Evolutionary conservation across 2,329 filamentous ascomycete genomes (phyloP).

Genomic region (Ascosphaera aggregata): DNA sequence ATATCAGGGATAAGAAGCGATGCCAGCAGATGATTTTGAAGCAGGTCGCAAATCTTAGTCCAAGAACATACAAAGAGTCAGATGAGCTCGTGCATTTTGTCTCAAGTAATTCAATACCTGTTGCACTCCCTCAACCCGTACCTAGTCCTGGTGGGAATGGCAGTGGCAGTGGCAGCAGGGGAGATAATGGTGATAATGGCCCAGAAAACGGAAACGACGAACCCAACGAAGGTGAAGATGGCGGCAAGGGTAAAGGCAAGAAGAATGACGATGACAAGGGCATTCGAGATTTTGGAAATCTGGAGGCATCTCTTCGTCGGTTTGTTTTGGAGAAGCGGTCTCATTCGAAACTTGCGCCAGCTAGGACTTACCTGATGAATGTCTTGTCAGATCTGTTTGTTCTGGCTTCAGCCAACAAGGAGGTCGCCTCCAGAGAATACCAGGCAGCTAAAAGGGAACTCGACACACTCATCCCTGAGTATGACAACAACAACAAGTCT

Average conservation of each 20-base stretch:
- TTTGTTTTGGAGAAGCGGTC: conserved; percentile 94
- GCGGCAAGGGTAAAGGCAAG: conserved; percentile 41
- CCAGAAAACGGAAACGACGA: conserved; percentile 23
- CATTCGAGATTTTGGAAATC: conserved; percentile 63
- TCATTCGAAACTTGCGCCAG: conserved; percentile 82
- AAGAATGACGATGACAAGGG: conserved; percentile 79
- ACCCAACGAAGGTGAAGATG: conserved; percentile 31
- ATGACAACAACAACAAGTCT: conserved; percentile 63
- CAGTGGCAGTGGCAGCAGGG: conserved; percentile 30
- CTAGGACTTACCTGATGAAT: conserved; percentile 86
- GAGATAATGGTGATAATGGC: conserved; percentile 24
- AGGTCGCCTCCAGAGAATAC: conserved; percentile 67
- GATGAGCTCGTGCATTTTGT: conserved; percentile 92
- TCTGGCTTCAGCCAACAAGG: conserved; percentile 64
- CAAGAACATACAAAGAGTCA: conserved; percentile 77
- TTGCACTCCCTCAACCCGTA: conserved; percentile 34
- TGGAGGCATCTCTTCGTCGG: conserved; percentile 70
- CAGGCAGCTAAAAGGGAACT: conserved; percentile 64
- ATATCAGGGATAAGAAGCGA: conserved; percentile 72
- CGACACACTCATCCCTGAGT: conserved; percentile 57
- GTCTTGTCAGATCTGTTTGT: conserved; percentile 69
- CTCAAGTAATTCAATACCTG: conserved; percentile 84
- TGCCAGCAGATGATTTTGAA: conserved; percentile 87
- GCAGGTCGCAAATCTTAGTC: conserved; percentile 70
- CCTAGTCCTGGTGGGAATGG: conserved; percentile 25